Evolutionary conservation across 306 rosid genomes (phyloP).

Genomic region (Prunus padus): DNA sequence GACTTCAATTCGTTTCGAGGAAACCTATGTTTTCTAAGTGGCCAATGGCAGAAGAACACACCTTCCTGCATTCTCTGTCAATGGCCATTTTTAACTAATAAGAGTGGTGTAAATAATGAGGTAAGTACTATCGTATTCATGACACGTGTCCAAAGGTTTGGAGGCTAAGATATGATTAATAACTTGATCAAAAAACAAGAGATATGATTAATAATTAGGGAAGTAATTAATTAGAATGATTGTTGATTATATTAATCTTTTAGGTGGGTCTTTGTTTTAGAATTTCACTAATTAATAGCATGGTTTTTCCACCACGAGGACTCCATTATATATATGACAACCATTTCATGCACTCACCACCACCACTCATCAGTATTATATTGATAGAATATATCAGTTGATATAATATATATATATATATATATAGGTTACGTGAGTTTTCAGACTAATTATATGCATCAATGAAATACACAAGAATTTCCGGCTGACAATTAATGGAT

Average conservation of each 20-base stretch:
- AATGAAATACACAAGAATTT: too few species aligned
- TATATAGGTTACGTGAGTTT: too few species aligned
- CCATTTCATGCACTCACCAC: background rate
- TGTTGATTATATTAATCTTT: background rate
- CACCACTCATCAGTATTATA: background rate
- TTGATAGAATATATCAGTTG: background rate
- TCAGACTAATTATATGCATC: too few species aligned
- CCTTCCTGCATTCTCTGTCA: background rate
- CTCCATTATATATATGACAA: background rate
- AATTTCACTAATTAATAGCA: background rate
- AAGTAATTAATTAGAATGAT: background rate
- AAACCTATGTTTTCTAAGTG: background rate
- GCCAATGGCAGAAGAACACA: conserved; percentile 5
- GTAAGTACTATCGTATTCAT: background rate
- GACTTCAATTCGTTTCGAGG: background rate
- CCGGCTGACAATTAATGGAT: too few species aligned
- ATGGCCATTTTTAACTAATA: background rate
- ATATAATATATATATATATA: too few species aligned
- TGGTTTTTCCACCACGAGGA: background rate
- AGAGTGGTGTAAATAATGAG: background rate
- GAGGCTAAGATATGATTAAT: background rate
- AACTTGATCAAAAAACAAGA: background rate
- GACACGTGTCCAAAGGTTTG: background rate
- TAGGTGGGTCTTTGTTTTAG: background rate
- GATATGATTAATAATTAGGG: background rate